A percentile compares a stretch with the other conserved stretches of the same genome.
Conservation (phyloP, 176 grass and related monocot genomes). For the Hordeum marinum region DNA sequence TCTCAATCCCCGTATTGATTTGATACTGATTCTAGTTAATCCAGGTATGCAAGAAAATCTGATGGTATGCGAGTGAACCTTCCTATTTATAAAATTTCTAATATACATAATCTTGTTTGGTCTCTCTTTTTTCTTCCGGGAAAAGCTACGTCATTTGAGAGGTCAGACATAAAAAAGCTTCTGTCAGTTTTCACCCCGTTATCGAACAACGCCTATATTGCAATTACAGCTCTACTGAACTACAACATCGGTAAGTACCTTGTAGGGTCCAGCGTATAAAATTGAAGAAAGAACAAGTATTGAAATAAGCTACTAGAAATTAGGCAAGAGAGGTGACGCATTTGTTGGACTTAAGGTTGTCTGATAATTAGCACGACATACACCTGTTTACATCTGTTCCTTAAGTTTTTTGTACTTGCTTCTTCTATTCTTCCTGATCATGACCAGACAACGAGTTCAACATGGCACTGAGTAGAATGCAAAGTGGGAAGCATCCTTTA, state of each 20-base stretch:
- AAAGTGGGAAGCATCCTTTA: slow-evolving; percentile 45
- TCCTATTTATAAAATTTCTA: not conserved
- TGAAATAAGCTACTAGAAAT: not conserved
- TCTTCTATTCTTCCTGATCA: slow-evolving; percentile 3
- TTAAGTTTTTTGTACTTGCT: not conserved
- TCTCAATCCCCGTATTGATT: slow-evolving; percentile 53
- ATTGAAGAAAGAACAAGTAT: not conserved
- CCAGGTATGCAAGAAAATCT: slow-evolving; percentile 37
- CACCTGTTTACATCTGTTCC: not conserved
- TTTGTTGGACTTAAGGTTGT: not conserved
- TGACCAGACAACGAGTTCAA: slow-evolving; percentile 53
- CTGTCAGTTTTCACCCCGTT: slow-evolving; percentile 35
- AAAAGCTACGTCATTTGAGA: slow-evolving; percentile 63
- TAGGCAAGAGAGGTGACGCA: not conserved
- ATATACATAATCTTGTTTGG: not conserved
- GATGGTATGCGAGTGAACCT: not conserved
- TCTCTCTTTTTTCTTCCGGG: not conserved
- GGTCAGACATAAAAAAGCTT: slow-evolving; percentile 47
- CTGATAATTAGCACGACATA: not conserved
- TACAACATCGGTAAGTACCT: slow-evolving; percentile 51
- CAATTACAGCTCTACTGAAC: slow-evolving; percentile 48
- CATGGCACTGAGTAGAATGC: slow-evolving; percentile 38
- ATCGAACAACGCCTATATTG: slow-evolving; percentile 28
- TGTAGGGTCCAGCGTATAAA: not conserved
- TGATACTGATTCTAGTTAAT: slow-evolving; percentile 67